Conservation (phyloP, 2,329 filamentous ascomycete genomes). For the Orbilia oligospora region DNA sequence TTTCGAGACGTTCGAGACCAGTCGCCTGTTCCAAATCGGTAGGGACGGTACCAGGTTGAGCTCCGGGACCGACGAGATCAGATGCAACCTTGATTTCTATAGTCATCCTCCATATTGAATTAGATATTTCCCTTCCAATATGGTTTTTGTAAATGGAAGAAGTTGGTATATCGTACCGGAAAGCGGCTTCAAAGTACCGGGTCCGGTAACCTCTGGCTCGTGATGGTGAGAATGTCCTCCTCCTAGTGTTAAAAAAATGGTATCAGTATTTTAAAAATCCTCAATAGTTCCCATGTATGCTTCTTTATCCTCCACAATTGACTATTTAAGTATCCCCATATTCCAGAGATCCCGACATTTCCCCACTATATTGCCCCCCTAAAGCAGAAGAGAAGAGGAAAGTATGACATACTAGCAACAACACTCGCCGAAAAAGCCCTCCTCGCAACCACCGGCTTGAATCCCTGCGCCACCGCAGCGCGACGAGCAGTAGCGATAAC, state of each 20-base stretch:
- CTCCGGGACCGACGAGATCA: slow-evolving; percentile 90
- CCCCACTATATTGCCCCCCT: not conserved
- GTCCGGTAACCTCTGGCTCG: slow-evolving; percentile 40
- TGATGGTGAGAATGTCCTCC: slow-evolving; percentile 35
- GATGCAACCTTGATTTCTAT: slow-evolving; percentile 84
- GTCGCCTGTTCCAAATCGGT: slow-evolving; percentile 96
- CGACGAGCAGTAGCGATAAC: slow-evolving; percentile 54
- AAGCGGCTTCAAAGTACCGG: slow-evolving; percentile 31
- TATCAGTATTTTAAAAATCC: slow-evolving; percentile 12
- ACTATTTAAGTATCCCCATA: not conserved
- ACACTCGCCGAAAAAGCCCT: slow-evolving; percentile 56
- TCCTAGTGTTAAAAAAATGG: not conserved
- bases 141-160: not conserved
- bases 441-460: slow-evolving; percentile 48
- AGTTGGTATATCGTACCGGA: slow-evolving; percentile 38
- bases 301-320: not conserved
- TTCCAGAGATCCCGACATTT: not conserved
- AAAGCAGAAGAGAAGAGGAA: not conserved
- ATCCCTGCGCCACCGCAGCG: slow-evolving; percentile 45
- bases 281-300: not conserved
- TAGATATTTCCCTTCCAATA: not conserved
- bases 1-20: slow-evolving; percentile 97
- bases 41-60: slow-evolving; percentile 83
- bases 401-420: slow-evolving; percentile 46
- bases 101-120: not conserved